Base-by-base conservation (phyloP, 345 rosid genomes). In the Cardiospermum halicacabum region DNA sequence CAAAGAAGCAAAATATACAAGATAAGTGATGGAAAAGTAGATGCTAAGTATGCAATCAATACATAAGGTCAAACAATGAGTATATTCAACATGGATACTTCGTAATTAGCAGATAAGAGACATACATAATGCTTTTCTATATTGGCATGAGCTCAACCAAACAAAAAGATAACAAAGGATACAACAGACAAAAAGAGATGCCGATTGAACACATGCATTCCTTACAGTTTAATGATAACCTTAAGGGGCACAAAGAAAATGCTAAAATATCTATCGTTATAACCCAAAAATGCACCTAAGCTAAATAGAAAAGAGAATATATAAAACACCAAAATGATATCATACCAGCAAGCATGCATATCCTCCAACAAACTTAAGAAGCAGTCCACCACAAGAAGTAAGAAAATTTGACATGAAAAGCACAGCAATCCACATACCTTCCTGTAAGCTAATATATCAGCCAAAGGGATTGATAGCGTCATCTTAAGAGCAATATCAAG, bases 401-500 rank as follows among this genome's bases (percentile, higher is more conserved):
- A 18, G 22, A 11, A 28, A 51, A 48, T 15, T 60, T 50, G 45
- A 45, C 19, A 43, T 8, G n/a, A 22, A 53, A 42, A 61, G 49
- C 15, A 2, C 5, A 49, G 24, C 10, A 37, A 24, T 39, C 36
- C 58, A 30, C 73, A 65, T 76, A 95, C 99, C 97, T 95, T 95
- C 69, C 92, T 81, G 74, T 74, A 95, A 51, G 97, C 99, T 74
- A 91, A 78, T 56, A 80, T 83, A 80, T 95, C 99, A 57, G 99
- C 83, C 77, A 91, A 66, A 60, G 99, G 99, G 80, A 95, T 81
- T 68, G 99, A 87, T 7, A 95, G 69, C 39, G 85, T 81, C 99
- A 89, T 82, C 89, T 91, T 91, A 66, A 95, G 71, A 56, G 92
- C 82, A 56, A 91, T 80, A 70, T 95, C 96, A 73, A 95, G 96